Conservation (phyloP, 306 rosid species). For the Quercus parvula region DNA sequence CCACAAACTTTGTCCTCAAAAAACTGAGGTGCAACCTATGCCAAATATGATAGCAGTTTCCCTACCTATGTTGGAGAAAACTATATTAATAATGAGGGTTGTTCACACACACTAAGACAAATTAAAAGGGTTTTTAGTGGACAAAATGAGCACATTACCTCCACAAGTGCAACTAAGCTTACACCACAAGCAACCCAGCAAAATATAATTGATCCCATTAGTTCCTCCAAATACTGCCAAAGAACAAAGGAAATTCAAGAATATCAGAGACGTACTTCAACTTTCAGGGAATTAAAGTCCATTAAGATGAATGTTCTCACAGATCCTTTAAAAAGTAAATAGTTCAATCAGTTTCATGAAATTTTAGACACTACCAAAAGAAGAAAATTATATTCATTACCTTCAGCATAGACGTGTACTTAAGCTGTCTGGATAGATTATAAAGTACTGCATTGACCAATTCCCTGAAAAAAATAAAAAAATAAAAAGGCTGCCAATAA, state of each 20-base stretch:
- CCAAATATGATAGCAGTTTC: not conserved
- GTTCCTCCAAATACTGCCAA: slow-evolving; percentile 89
- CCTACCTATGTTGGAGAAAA: not conserved
- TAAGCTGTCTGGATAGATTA: slow-evolving; percentile 73
- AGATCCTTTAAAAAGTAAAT: not conserved
- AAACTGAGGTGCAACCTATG: not conserved
- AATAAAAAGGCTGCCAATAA: not conserved
- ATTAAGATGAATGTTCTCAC: slow-evolving; percentile 8
- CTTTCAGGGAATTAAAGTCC: not conserved
- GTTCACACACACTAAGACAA: slow-evolving; percentile 4
- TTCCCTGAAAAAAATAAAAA: slow-evolving; percentile 42
- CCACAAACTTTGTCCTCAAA: not conserved
- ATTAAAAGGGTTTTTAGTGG: not conserved
- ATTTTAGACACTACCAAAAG: slow-evolving; percentile 5
- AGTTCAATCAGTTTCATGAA: not conserved
- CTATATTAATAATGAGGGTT: not conserved
- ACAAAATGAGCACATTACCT: slow-evolving; percentile 44
- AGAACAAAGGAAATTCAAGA: slow-evolving; percentile 15
- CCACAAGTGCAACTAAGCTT: slow-evolving; percentile 79
- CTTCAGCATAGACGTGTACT: slow-evolving; percentile 66
- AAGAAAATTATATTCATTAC: slow-evolving; percentile 29
- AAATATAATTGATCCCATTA: slow-evolving; percentile 76
- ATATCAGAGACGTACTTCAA: not conserved
- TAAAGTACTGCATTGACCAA: slow-evolving; percentile 55
- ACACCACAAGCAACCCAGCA: slow-evolving; percentile 94